A percentile compares a stretch with the other conserved stretches of the same genome.
phyloP scores from a whole-genome alignment of 1,139 yeast genomes.

The Eremothecium coryli region DNA sequence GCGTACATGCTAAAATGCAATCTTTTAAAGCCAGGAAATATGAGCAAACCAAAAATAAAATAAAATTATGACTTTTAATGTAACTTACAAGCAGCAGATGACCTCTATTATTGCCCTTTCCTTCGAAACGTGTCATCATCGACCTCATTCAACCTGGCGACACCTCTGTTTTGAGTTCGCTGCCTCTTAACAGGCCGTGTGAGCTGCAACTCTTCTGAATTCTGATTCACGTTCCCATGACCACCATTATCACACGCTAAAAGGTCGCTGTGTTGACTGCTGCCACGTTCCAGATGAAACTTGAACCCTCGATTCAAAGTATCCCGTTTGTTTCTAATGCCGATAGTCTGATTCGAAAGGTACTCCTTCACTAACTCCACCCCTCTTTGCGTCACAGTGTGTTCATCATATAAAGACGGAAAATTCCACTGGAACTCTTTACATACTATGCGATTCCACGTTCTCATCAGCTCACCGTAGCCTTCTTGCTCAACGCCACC shows the following conservation, averaged over 20 bases:
- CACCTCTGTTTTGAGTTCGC: not conserved
- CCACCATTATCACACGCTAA: constrained; percentile 4
- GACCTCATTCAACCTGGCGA: not conserved
- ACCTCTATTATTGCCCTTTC: not conserved
- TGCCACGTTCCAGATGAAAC: not conserved
- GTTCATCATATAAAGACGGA: constrained; percentile 18
- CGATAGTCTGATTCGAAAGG: not conserved
- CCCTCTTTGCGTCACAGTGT: constrained; percentile 5
- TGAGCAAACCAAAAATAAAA: no score
- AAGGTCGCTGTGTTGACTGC: not conserved
- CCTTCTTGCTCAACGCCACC: constrained; percentile 5
- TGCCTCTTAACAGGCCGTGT: constrained; percentile 3
- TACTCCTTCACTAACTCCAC: constrained; percentile 6
- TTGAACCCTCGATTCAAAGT: not conserved
- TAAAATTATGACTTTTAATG: no score
- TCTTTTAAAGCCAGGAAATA: no score
- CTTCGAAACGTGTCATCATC: not conserved
- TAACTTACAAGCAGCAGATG: no score
- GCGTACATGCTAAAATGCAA: no score
- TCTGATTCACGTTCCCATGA: not conserved
- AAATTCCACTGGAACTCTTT: constrained; percentile 23
- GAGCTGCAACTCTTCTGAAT: not conserved
- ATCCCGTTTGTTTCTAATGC: constrained; percentile 1
- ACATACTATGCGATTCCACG: constrained; percentile 28
- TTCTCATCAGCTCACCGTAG: constrained; percentile 8